Conservation (phyloP, 768 basidiomycete species). For the Naganishia vishniacii region DNA sequence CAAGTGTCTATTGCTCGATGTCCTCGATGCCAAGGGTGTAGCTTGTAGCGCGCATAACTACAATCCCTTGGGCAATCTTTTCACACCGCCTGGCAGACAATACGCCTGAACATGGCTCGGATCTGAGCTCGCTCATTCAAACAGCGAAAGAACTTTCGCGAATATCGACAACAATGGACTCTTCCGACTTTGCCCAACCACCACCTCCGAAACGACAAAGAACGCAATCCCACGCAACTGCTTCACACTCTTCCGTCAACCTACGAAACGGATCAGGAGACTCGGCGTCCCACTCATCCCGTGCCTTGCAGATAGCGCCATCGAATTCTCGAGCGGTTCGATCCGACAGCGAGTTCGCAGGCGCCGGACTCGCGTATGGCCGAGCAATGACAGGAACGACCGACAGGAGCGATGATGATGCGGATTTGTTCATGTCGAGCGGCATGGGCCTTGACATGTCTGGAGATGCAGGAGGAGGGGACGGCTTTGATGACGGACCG, state of each 20-base stretch:
- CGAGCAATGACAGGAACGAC: neutral
- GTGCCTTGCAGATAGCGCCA: neutral
- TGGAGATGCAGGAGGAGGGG: neutral
- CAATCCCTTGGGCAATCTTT: no score
- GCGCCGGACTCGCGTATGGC: neutral
- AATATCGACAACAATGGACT: neutral
- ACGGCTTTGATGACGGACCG: neutral
- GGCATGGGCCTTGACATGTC: neutral
- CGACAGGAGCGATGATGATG: neutral
- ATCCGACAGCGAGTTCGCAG: neutral
- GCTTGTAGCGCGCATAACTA: no score
- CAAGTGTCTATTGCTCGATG: no score
- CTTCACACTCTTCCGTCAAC: neutral
- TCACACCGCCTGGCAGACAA: no score
- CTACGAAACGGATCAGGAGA: neutral
- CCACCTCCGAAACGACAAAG: constrained; percentile 5
- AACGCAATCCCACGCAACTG: neutral
- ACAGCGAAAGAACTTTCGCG: no score
- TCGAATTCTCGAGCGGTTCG: neutral
- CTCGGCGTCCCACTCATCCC: neutral
- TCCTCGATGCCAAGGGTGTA: no score
- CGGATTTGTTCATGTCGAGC: constrained; percentile 2
- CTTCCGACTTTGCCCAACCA: constrained; percentile 1
- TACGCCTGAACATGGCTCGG: no score
- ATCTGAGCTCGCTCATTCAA: no score